phyloP scores from a whole-genome alignment of 1,284 basidiomycete genomes.

The Melampsora americana region DNA sequence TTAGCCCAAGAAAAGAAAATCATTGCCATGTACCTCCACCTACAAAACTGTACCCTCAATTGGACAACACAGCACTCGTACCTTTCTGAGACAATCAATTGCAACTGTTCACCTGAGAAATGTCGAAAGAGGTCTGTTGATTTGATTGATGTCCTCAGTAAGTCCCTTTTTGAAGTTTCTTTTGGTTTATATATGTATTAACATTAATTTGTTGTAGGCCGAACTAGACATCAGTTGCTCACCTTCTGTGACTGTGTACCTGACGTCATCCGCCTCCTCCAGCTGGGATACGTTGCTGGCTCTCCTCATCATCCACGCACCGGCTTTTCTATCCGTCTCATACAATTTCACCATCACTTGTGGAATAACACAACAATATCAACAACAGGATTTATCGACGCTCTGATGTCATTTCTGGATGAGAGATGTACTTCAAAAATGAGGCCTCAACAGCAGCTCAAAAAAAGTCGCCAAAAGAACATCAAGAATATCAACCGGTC shows the following conservation, averaged over 20 bases:
- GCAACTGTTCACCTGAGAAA: no score
- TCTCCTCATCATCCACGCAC: constrained; percentile 8
- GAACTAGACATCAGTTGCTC: not conserved
- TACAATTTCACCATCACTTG: constrained; percentile 11
- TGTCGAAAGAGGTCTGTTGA: not conserved
- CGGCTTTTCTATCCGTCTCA: constrained; percentile 3
- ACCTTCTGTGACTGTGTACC: constrained; percentile 34
- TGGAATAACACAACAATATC: constrained; percentile 18
- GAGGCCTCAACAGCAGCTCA: not conserved
- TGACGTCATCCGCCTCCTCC: not conserved
- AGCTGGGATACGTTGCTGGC: constrained; percentile 11
- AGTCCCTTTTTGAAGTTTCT: not conserved
- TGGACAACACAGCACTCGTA: no score
- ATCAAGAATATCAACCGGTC: not conserved
- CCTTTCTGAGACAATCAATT: no score
- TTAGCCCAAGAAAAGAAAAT: no score
- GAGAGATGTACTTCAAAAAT: no score
- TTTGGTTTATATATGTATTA: not conserved
- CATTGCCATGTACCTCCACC: no score
- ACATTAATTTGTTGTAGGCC: not conserved
- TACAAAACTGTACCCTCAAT: no score
- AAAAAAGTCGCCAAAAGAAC: not conserved
- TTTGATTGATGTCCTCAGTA: not conserved
- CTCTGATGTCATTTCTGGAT: not conserved
- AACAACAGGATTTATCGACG: not conserved